phyloP scores from a whole-genome alignment of 352 stramenopile species.

The Pythium graminicola region DNA sequence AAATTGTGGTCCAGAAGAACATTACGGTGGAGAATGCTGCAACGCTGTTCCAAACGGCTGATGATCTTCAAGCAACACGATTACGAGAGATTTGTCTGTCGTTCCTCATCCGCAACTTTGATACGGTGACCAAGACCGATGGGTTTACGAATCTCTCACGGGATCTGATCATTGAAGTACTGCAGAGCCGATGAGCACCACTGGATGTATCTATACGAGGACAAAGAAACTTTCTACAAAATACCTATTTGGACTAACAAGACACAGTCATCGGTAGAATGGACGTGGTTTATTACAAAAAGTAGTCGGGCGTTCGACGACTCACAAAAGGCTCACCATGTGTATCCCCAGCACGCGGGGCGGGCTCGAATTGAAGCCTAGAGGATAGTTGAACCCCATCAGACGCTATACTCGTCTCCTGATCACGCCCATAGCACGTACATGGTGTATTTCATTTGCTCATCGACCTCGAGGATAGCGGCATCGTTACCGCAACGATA shows the following conservation, averaged over 20 bases:
- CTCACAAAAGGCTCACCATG: slow-evolving; percentile 92
- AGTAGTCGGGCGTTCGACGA: slow-evolving; percentile 92
- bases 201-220: no score
- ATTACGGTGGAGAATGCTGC: slow-evolving; percentile 85
- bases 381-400: not conserved
- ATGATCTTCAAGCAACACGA: slow-evolving; percentile 76
- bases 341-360: no score
- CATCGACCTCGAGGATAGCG: slow-evolving; percentile 96
- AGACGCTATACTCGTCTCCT: not conserved
- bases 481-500: slow-evolving; percentile 98
- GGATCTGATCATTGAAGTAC: slow-evolving; percentile 85
- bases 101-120: slow-evolving; percentile 88
- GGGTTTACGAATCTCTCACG: slow-evolving; percentile 78
- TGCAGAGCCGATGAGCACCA: slow-evolving; percentile 56
- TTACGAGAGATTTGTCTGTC: slow-evolving; percentile 85
- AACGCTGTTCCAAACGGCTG: slow-evolving; percentile 75
- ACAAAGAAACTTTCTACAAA: no score
- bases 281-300: slow-evolving; percentile 80
- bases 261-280: no score
- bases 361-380: slow-evolving; percentile 94
- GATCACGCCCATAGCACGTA: slow-evolving; percentile 43
- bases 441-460: slow-evolving; percentile 95
- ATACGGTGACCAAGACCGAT: slow-evolving; percentile 89
- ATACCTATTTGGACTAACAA: no score
- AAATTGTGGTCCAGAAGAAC: slow-evolving; percentile 87